Evolutionary conservation across 2,329 filamentous ascomycete genomes (phyloP), one percentile per base, ranked within the genome.

Genomic region (Fusarium begoniae): DNA sequence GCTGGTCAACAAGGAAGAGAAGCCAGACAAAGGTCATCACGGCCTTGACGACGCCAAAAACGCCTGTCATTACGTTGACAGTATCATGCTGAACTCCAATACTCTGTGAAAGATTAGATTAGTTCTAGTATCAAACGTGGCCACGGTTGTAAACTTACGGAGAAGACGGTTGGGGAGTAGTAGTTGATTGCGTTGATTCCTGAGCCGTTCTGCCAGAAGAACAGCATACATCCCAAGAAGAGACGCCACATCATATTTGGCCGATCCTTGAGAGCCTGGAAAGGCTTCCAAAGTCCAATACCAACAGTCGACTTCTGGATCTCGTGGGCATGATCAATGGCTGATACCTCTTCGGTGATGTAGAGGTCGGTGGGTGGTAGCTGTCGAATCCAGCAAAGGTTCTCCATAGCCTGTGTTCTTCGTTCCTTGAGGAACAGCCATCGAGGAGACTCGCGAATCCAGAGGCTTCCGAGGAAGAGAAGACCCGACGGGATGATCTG

Each of bases 21-120:
- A 92, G 84, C 88, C 90, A 93, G 73, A 92, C 75, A 32, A 92
- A 81, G 1, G 91, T 92, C 65, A 91, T 83, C 10, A 87, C 83
- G 0, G 90, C 91, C 83, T 92, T 92, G 74, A 92, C 87, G 5
- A 92, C 89, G 28, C 90, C 91, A 70, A 92, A 93, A 58, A 93
- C 87, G 28, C 91, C 91, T 1, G 91, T 92, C 14, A 90, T 91
- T 41, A 92, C 48, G 44, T 76, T 76, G n/a, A 75, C 72, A 11
- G 74, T 76, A 59, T 75, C 74, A 1, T 30, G 20, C 24, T 75
- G 61, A 2, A 69, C 66, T 24, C 66, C 66, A 22, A 69, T 69
- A 1, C 66, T 69, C 66, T 69, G 22, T 22, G 5, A 9, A n/a
- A n/a, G 0, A n/a, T 68, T 14, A 68, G 54, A 3, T 6, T 8